These are phyloP conservation scores for Phascolomyces articulosus DNA, from an alignment of 371 early-diverging fungal species.

Conservation along the genomic window DNA sequence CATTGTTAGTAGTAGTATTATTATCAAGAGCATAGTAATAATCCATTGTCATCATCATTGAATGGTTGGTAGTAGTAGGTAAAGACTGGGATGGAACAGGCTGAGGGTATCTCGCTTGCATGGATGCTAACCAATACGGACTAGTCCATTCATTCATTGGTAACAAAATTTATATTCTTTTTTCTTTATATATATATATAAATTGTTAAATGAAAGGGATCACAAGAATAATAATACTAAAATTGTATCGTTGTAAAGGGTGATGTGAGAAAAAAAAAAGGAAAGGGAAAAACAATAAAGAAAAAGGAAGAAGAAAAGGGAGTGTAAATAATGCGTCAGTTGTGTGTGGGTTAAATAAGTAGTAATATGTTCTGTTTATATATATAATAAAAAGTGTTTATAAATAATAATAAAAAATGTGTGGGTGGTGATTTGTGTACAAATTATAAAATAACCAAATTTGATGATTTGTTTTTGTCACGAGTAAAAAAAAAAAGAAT, in stretches of 20 bases:
- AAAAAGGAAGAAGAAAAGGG: neutral
- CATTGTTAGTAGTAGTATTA: too few species aligned
- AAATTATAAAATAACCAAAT: constrained; percentile 7
- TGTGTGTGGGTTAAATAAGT: neutral
- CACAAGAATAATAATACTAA: neutral
- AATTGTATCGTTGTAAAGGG: neutral
- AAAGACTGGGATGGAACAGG: constrained; percentile 5
- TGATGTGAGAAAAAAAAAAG: constrained; percentile 5
- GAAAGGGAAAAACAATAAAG: neutral
- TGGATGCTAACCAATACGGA: constrained; percentile 16
- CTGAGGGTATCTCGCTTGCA: constrained; percentile 9
- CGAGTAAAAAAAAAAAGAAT: neutral
- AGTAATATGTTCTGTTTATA: too few species aligned
- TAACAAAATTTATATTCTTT: neutral
- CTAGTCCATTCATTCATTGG: constrained; percentile 8
- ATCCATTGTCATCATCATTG: neutral
- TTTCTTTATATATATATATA: too few species aligned
- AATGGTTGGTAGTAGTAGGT: constrained; percentile 1
- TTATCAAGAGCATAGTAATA: neutral
- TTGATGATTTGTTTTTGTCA: constrained; percentile 13
- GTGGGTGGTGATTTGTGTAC: neutral
- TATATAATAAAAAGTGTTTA: neutral
- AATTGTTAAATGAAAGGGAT: too few species aligned
- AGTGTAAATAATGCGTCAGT: neutral
- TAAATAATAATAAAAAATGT: too few species aligned